Conservation (phyloP, 345 rosid genomes). For the Populus pruinosa region DNA sequence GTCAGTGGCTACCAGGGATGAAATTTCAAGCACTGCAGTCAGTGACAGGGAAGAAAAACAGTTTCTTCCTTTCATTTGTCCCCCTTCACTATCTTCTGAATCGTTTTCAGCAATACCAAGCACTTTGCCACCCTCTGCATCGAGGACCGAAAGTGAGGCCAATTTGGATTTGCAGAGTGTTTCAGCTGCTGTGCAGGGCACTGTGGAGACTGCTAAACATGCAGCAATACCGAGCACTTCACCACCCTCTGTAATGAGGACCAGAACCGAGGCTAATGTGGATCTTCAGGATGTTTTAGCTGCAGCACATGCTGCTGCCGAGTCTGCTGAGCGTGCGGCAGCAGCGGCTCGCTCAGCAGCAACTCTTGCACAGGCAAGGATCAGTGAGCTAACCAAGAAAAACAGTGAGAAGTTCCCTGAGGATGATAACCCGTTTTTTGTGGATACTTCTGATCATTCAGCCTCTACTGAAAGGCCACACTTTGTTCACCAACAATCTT, state of each 20-base stretch:
- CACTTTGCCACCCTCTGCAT: constrained; percentile 17
- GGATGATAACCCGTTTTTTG: constrained; percentile 63
- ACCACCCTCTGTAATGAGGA: constrained; percentile 20
- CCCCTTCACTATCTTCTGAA: constrained; percentile 40
- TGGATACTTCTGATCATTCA: constrained; percentile 31
- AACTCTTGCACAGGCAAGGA: constrained; percentile 82
- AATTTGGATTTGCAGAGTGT: constrained; percentile 73
- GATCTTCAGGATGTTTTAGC: constrained; percentile 80
- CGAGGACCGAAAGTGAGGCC: constrained; percentile 35
- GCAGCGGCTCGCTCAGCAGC: constrained; percentile 90
- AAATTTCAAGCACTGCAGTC: constrained; percentile 22
- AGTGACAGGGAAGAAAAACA: constrained; percentile 46
- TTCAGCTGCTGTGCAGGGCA: constrained; percentile 75
- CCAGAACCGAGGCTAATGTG: constrained; percentile 40
- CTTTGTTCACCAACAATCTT: constrained; percentile 43
- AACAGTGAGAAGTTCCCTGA: constrained; percentile 38
- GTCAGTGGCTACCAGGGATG: constrained; percentile 29
- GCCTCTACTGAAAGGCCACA: constrained; percentile 25
- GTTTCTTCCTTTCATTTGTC: constrained; percentile 56
- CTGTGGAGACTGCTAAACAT: constrained; percentile 83
- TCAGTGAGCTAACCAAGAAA: constrained; percentile 59
- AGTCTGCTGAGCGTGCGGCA: constrained; percentile 84
- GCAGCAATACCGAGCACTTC: constrained; percentile 30
- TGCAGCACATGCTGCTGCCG: constrained; percentile 93
- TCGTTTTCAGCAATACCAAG: constrained; percentile 25